Percentiles rank a stretch among this genome's conserved stretches.
phyloP scores from a whole-genome alignment of 257 asterid species.

The Rauvolfia tetraphylla region DNA sequence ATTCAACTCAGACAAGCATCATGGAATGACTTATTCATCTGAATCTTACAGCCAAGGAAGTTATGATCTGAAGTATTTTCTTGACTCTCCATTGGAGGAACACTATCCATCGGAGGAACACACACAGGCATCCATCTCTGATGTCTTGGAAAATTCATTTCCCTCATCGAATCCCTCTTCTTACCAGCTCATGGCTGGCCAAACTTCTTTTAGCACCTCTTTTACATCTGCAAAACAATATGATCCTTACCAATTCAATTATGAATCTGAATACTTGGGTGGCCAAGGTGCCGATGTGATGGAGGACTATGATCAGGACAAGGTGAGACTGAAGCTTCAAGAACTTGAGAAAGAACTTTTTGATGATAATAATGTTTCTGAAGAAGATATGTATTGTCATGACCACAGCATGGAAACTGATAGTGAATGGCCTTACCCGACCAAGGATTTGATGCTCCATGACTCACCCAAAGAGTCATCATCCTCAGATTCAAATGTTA shows the following conservation, averaged over 20 bases:
- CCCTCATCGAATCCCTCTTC: constrained; percentile 29
- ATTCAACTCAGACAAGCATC: constrained; percentile 38
- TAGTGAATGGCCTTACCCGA: constrained; percentile 34
- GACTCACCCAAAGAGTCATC: constrained; percentile 79
- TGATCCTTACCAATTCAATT: constrained; percentile 23
- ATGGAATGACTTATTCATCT: constrained; percentile 39
- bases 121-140: constrained; percentile 28
- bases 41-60: constrained; percentile 53
- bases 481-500: constrained; percentile 51
- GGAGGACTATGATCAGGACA: constrained; percentile 48
- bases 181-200: constrained; percentile 19
- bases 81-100: constrained; percentile 67
- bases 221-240: constrained; percentile 25
- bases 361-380: constrained; percentile 40
- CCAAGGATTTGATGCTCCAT: constrained; percentile 23
- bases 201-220: constrained; percentile 28
- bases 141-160: constrained; percentile 31
- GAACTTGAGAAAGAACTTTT: constrained; percentile 85
- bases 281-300: constrained; percentile 37
- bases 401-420: constrained; percentile 51
- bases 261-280: constrained; percentile 36
- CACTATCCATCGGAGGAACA: constrained; percentile 58
- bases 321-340: constrained; percentile 63
- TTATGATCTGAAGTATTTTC: constrained; percentile 49
- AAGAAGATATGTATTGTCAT: constrained; percentile 11